phyloP scores from a whole-genome alignment of 768 basidiomycete genomes.

The Gloeopeniophorella convolvens region DNA sequence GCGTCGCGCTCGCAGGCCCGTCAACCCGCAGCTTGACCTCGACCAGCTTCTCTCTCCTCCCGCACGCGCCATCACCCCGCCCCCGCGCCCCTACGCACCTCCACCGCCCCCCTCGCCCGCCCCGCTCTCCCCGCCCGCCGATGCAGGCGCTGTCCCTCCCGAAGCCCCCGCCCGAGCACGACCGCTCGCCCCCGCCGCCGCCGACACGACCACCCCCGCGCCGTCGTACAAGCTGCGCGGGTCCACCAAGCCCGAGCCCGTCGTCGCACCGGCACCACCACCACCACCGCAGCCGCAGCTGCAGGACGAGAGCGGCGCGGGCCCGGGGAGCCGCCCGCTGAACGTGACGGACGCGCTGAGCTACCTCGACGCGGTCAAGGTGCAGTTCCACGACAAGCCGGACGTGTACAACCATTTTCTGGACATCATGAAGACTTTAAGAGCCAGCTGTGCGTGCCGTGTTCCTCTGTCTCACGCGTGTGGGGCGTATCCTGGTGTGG shows the following conservation, averaged over 20 bases:
- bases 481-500: too few species aligned
- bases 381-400: slow-evolving; percentile 82
- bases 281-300: neutral
- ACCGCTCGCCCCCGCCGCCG: slow-evolving; percentile 7
- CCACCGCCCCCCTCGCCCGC: too few species aligned
- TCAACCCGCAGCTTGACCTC: slow-evolving; percentile 1
- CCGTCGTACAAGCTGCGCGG: slow-evolving; percentile 8
- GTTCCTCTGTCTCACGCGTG: too few species aligned
- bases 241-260: slow-evolving; percentile 11
- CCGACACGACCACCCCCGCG: neutral
- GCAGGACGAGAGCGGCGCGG: slow-evolving; percentile 22
- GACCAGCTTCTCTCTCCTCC: neutral
- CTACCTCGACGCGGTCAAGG: slow-evolving; percentile 92
- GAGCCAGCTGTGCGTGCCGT: slow-evolving; percentile 69
- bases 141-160: slow-evolving; percentile 16
- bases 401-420: slow-evolving; percentile 93
- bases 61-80: too few species aligned
- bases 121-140: too few species aligned
- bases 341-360: slow-evolving; percentile 92
- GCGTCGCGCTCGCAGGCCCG: neutral
- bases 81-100: too few species aligned
- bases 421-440: slow-evolving; percentile 99
- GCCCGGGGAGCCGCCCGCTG: slow-evolving; percentile 51
- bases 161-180: slow-evolving; percentile 9
- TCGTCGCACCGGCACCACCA: neutral